Percentiles rank a stretch among this genome's conserved stretches.
These are phyloP conservation scores for Ambispora gerdemannii DNA, from an alignment of 192 early-diverging fungal species.

Conservation along the genomic window DNA sequence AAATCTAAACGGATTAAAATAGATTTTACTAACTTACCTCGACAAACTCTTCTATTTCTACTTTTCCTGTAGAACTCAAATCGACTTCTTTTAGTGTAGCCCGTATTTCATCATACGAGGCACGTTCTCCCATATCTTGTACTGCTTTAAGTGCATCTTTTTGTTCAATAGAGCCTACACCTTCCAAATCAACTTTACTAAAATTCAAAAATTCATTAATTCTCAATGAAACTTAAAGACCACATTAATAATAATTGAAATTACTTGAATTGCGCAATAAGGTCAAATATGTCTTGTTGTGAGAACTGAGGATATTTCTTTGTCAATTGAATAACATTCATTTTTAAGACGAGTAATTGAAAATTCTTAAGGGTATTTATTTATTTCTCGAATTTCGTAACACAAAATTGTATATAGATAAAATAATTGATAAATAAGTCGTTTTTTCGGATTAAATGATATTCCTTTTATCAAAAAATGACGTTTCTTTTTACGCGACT, in stretches of 20 bases:
- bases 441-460: too few species aligned
- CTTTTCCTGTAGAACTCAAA: constrained; percentile 62
- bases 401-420: too few species aligned
- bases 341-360: too few species aligned
- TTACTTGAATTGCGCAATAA: constrained; percentile 26
- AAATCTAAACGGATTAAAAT: not conserved
- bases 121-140: constrained; percentile 61
- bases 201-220: not conserved
- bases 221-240: not conserved
- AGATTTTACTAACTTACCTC: constrained; percentile 50
- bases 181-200: constrained; percentile 63
- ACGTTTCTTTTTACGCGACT: too few species aligned
- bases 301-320: constrained; percentile 28
- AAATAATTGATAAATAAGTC: too few species aligned
- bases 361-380: too few species aligned
- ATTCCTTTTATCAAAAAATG: too few species aligned
- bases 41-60: constrained; percentile 78
- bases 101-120: constrained; percentile 74
- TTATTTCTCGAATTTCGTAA: too few species aligned
- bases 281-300: constrained; percentile 27
- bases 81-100: constrained; percentile 64
- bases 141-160: constrained; percentile 62
- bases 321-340: constrained; percentile 26
- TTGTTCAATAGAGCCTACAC: constrained; percentile 65
- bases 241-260: not conserved